Base-by-base conservation (phyloP, 2,329 filamentous ascomycete genomes). In the Fusarium xyrophilum region DNA sequence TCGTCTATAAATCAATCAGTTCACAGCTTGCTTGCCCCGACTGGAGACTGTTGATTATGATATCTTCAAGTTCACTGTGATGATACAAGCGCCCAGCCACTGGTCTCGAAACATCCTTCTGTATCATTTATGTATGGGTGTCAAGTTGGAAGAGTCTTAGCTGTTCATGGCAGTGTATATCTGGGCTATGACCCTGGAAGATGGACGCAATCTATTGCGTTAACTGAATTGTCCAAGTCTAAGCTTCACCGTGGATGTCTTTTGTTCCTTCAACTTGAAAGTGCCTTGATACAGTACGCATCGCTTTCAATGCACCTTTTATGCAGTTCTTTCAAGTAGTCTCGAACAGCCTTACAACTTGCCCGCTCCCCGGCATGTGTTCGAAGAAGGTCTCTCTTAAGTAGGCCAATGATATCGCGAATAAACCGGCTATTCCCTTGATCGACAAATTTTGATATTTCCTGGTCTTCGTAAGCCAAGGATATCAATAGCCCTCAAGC, bases 391-490 rank as follows among this genome's bases (percentile, higher is more conserved):
- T 47, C 14, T 21, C 14, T 32, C 14, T 32, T 6, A 3, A 32
- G 27, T 17, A 23, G 14, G 10, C n/a, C 10, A 5, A 47, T 23
- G 14, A 7, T 9, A 3, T 9, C n/a, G 1, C 27, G 27, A 21
- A 4, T 3, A 47, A 47, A 47, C 3, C 17, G 43, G 10, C 27
- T 32, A 2, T 47, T 21, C 2, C 27, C 10, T 17, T 47, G n/a
- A 6, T 32, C 27, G 2, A 32, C 27, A 1, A 32, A 21, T 13
- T 17, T 46, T 2, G n/a, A 46, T 15, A 46, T 32, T 32, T 46
- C 43, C 43, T 32, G n/a, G 1, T 12, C 0, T 3, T 14, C 21
- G 27, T 21, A 23, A 46, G 27, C 3, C 9, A 30, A 46, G 0
- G 3, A 12, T 8, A 8, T 17, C 3, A 12, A 17, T 21, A 6